These are phyloP conservation scores for Protostelium mycophagum DNA, from an alignment of 78 protist species.

Conservation along the genomic window DNA sequence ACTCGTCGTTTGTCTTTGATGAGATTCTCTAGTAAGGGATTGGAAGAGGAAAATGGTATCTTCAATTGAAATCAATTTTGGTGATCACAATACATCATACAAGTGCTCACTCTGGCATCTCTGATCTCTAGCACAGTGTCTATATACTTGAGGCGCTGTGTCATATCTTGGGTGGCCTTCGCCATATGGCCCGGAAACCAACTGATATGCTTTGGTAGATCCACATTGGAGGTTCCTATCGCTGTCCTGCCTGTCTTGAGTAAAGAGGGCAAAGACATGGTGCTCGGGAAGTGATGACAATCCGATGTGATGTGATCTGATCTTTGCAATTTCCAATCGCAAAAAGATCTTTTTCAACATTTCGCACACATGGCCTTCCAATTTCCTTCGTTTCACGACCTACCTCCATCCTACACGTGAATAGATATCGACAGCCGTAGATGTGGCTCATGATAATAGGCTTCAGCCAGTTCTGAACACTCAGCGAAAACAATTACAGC, in stretches of 20 bases:
- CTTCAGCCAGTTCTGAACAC: conserved; percentile 58
- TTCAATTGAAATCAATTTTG: not conserved
- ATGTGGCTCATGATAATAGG: not conserved
- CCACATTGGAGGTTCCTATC: not conserved
- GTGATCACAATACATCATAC: not conserved
- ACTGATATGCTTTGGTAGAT: conserved; percentile 10
- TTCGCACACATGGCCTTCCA: conserved; percentile 18
- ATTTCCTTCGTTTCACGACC: conserved; percentile 43
- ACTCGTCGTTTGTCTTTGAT: conserved; percentile 10
- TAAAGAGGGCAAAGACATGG: not conserved
- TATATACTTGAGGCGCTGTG: conserved; percentile 17
- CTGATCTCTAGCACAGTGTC: conserved; percentile 49
- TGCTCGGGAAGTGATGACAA: too few species aligned
- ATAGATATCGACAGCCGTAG: not conserved
- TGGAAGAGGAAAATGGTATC: conserved; percentile 42
- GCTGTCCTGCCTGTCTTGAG: not conserved
- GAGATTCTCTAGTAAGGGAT: conserved; percentile 33
- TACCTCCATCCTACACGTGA: conserved; percentile 56
- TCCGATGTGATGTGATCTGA: not conserved
- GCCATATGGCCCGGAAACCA: conserved; percentile 72
- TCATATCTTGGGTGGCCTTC: conserved; percentile 20
- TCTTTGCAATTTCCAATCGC: not conserved
- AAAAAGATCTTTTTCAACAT: too few species aligned
- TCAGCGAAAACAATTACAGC: conserved; percentile 40
- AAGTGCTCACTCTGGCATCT: conserved; percentile 29